Conservation (phyloP, 768 basidiomycete genomes). For the Auricularia sp. region DNA sequence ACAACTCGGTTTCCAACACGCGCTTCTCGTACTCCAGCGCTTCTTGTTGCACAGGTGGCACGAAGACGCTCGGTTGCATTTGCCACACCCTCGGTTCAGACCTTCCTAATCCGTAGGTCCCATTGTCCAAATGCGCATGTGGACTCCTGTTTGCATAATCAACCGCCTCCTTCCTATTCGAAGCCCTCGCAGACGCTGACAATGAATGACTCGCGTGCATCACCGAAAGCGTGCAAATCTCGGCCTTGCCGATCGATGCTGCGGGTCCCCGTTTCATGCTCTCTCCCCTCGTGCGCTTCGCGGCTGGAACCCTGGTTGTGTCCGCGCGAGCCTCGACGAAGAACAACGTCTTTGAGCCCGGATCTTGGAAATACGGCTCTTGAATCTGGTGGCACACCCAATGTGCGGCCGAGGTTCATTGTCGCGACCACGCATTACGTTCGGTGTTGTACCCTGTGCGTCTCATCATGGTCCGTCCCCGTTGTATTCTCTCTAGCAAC, state of each 20-base stretch:
- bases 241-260: not conserved
- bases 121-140: not conserved
- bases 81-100: no score
- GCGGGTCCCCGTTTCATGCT: not conserved
- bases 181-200: not conserved
- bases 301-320: not conserved
- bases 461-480: not conserved
- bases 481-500: not conserved
- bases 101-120: not conserved
- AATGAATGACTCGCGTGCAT: not conserved
- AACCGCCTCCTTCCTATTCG: not conserved
- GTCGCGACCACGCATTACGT: not conserved
- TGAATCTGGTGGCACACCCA: not conserved
- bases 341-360: not conserved
- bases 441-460: not conserved
- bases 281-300: not conserved
- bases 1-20: not conserved
- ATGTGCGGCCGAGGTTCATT: not conserved
- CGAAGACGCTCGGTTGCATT: no score
- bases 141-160: no score
- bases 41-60: no score
- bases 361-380: not conserved
- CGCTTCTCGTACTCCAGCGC: no score
- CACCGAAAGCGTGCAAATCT: not conserved
- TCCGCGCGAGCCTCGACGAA: not conserved